These are phyloP conservation scores for Microthlaspi erraticum DNA, from an alignment of 345 rosid genomes.

Conservation along the genomic window DNA sequence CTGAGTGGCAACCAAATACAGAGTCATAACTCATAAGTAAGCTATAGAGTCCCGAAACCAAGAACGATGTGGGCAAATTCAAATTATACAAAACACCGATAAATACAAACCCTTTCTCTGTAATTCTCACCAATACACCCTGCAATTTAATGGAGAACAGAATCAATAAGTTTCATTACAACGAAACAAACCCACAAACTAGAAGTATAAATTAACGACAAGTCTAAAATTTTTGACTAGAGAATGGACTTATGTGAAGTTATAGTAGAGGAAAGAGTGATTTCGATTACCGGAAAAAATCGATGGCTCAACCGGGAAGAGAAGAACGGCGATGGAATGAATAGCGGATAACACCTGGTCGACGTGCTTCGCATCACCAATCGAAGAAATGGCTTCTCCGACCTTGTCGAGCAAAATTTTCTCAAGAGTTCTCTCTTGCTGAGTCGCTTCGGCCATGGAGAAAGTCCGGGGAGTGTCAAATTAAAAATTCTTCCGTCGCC, in stretches of 20 bases:
- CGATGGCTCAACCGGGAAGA: constrained; percentile 72
- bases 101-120: constrained; percentile 60
- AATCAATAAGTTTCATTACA: not conserved
- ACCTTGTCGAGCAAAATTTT: constrained; percentile 55
- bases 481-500: not conserved
- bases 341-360: constrained; percentile 76
- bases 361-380: constrained; percentile 67
- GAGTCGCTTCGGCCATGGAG: constrained; percentile 45
- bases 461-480: not conserved
- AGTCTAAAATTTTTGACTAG: not conserved
- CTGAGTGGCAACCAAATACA: constrained; percentile 44
- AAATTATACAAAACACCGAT: not conserved
- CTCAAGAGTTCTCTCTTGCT: constrained; percentile 37
- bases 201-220: not conserved
- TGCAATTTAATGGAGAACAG: constrained; percentile 39
- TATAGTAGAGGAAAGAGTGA: not conserved
- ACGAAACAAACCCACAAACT: not conserved
- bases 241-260: not conserved
- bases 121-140: constrained; percentile 59
- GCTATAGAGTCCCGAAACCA: not conserved
- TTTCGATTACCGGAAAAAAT: constrained; percentile 55
- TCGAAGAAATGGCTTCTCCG: constrained; percentile 57
- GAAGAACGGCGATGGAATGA: constrained; percentile 73
- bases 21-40: constrained; percentile 20
- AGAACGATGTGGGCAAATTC: not conserved